Conservation (phyloP, 2,329 filamentous ascomycete genomes). For the Beauveria medogensis region DNA sequence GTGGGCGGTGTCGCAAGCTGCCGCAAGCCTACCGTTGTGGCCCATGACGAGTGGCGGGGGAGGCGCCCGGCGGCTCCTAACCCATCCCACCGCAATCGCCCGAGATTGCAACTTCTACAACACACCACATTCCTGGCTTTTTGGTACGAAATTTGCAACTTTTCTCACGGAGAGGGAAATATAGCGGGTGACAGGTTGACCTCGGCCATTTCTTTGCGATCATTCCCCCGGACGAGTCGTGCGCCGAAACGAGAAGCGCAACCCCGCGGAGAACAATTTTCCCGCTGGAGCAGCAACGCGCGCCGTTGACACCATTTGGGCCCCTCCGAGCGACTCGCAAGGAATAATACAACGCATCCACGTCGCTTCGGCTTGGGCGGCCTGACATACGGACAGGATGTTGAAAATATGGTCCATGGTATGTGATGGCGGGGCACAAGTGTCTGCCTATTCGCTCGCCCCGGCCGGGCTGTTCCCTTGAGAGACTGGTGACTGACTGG, state of each 20-base stretch:
- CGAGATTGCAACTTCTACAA: background rate
- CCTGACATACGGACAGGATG: slow-evolving; percentile 51
- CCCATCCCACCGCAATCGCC: background rate
- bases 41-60: slow-evolving; percentile 10
- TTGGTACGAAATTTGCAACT: background rate
- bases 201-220: background rate
- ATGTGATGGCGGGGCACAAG: slow-evolving; percentile 16
- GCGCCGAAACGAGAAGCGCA: background rate
- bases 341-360: background rate
- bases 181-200: background rate
- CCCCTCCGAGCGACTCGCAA: background rate
- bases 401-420: slow-evolving; percentile 99
- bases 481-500: slow-evolving; percentile 14
- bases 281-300: background rate
- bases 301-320: background rate
- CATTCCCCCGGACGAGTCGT: background rate
- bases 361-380: slow-evolving; percentile 14
- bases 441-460: background rate
- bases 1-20: slow-evolving; percentile 10
- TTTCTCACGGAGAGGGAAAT: background rate
- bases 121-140: background rate
- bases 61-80: background rate
- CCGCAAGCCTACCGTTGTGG: background rate
- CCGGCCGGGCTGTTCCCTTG: background rate
- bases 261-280: background rate